These are phyloP conservation scores for Phytopythium oedochilum DNA, from an alignment of 352 stramenopile species.

Conservation along the genomic window DNA sequence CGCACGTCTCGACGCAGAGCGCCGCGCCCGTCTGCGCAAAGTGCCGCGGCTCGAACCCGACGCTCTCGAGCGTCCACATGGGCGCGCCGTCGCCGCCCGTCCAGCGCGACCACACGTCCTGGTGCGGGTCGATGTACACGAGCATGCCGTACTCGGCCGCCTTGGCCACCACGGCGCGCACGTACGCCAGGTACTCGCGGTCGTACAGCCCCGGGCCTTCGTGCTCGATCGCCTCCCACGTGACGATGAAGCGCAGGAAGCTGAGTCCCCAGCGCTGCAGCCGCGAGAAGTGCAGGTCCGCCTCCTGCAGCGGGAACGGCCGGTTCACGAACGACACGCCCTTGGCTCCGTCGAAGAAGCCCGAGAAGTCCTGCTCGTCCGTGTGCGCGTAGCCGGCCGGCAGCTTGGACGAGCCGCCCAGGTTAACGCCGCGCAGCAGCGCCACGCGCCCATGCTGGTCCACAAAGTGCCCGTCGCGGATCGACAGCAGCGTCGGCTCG, in stretches of 20 bases:
- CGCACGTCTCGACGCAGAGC: constrained; percentile 18
- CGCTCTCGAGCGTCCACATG: constrained; percentile 70
- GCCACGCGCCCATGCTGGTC: constrained; percentile 69
- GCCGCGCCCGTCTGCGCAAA: constrained; percentile 30
- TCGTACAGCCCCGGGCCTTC: constrained; percentile 70
- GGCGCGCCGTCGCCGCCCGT: constrained; percentile 78
- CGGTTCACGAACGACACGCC: constrained; percentile 68
- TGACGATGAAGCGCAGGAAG: constrained; percentile 70
- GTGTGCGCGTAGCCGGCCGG: constrained; percentile 53
- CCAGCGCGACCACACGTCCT: constrained; percentile 85
- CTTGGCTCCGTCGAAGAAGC: constrained; percentile 48
- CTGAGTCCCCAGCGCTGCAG: constrained; percentile 65
- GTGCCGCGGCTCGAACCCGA: constrained; percentile 49
- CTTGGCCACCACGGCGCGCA: constrained; percentile 47
- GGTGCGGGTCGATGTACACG: constrained; percentile 83
- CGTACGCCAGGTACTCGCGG: constrained; percentile 63
- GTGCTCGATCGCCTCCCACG: constrained; percentile 85
- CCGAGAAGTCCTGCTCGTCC: constrained; percentile 19
- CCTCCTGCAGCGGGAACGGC: constrained; percentile 72
- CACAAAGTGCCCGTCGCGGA: constrained; percentile 76
- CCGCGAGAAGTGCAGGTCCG: constrained; percentile 54
- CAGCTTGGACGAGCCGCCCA: constrained; percentile 87
- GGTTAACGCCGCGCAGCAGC: constrained; percentile 84
- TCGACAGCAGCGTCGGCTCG: constrained; percentile 22
- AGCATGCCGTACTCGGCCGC: constrained; percentile 44